These are phyloP conservation scores for Hypericum androsaemum DNA, from an alignment of 345 rosid species.

Conservation along the genomic window DNA sequence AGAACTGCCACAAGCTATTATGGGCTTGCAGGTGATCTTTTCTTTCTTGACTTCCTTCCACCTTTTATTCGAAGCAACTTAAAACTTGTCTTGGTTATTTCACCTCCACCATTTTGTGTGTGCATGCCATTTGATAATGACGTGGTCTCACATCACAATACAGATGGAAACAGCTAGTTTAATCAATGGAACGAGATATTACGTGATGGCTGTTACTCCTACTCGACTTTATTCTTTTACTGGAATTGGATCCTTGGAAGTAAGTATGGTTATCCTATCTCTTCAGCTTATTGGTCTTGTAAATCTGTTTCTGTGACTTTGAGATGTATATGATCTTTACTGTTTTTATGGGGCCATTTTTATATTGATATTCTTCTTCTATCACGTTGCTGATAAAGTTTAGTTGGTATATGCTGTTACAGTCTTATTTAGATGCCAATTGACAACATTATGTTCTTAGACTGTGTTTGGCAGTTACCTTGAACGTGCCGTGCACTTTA, in stretches of 20 bases:
- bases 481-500: conserved; percentile 94
- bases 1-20: conserved; percentile 91
- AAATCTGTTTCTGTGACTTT: background rate
- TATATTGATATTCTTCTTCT: background rate
- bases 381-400: no score
- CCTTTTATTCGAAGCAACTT: background rate
- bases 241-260: conserved; percentile 85
- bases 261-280: conserved; percentile 28
- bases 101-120: background rate
- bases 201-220: conserved; percentile 99
- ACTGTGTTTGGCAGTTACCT: conserved; percentile 78
- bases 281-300: conserved; percentile 3
- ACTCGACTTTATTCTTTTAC: conserved; percentile 93
- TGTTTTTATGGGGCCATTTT: background rate
- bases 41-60: background rate
- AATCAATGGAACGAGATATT: conserved; percentile 68
- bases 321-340: background rate
- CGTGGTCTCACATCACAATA: background rate
- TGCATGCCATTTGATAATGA: no score
- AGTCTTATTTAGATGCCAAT: background rate
- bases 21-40: conserved; percentile 71
- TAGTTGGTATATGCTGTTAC: no score
- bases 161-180: conserved; percentile 90
- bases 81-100: background rate
- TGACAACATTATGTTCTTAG: conserved; percentile 27